These are phyloP conservation scores for Pecoramyces ruminantium DNA, from an alignment of 192 early-diverging fungal genomes.

Conservation along the genomic window DNA sequence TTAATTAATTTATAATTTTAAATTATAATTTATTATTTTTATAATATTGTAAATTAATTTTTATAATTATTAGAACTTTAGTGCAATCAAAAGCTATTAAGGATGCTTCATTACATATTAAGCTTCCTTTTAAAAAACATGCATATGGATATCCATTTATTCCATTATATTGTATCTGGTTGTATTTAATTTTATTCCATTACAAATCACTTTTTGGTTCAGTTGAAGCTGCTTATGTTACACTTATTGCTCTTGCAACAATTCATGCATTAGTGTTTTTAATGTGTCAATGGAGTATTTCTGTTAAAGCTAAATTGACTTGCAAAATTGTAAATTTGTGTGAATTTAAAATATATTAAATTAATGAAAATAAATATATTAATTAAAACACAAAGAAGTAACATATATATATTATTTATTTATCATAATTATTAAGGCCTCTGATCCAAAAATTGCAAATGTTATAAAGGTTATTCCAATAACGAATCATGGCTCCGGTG, in stretches of 20 bases:
- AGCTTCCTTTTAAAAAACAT: slow-evolving; percentile 56
- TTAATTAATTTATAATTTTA: too few relatives aligned
- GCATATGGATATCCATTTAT: slow-evolving; percentile 74
- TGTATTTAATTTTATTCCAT: slow-evolving; percentile 57
- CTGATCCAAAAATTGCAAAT: slow-evolving; percentile 53
- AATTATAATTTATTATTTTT: too few relatives aligned
- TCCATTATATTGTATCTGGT: slow-evolving; percentile 59
- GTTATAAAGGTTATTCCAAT: slow-evolving; percentile 73
- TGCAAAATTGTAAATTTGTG: slow-evolving; percentile 41
- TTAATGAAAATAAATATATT: too few relatives aligned
- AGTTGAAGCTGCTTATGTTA: slow-evolving; percentile 65
- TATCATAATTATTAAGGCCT: slow-evolving; percentile 16
- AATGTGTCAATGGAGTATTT: slow-evolving; percentile 87
- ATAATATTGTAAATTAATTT: too few relatives aligned
- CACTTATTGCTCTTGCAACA: slow-evolving; percentile 41
- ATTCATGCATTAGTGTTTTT: slow-evolving; percentile 70
- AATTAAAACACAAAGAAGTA: too few relatives aligned
- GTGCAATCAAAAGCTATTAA: slow-evolving; percentile 49
- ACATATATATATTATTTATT: too few relatives aligned
- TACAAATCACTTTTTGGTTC: slow-evolving; percentile 66
- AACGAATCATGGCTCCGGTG: slow-evolving; percentile 65
- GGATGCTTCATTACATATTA: slow-evolving; percentile 63
- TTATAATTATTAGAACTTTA: slow-evolving; percentile 3
- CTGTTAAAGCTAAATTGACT: slow-evolving; percentile 59
- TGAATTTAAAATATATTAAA: too few relatives aligned